A percentile compares a stretch with the other conserved stretches of the same genome.
These are phyloP conservation scores for Flaveria floridana DNA, from an alignment of 140 eudicot species.

Conservation along the genomic window DNA sequence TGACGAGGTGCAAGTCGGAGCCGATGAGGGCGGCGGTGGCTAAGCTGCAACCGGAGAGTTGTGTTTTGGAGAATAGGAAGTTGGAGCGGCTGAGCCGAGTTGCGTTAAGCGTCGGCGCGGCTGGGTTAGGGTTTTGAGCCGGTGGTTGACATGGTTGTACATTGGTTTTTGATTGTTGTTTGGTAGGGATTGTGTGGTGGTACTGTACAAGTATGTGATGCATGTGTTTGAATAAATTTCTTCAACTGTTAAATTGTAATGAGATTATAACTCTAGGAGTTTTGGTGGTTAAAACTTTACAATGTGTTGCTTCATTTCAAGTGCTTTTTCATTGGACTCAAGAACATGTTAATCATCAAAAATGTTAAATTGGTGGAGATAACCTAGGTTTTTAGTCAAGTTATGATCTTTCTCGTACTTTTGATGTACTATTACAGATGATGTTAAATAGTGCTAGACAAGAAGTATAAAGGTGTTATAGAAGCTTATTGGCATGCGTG, in stretches of 20 bases:
- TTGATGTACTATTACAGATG: too few relatives aligned
- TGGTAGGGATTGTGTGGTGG: neutral
- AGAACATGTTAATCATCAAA: too few relatives aligned
- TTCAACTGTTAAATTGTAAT: neutral
- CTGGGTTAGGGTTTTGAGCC: slow-evolving; percentile 14
- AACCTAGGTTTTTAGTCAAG: too few relatives aligned
- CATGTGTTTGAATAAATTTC: neutral
- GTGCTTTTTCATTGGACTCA: too few relatives aligned
- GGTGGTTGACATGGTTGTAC: neutral
- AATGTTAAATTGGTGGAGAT: too few relatives aligned
- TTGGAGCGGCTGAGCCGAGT: slow-evolving; percentile 13
- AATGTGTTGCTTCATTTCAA: too few relatives aligned
- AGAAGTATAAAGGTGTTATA: too few relatives aligned
- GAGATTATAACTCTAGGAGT: neutral
- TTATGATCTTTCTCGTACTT: too few relatives aligned
- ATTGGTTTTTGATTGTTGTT: neutral
- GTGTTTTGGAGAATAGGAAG: slow-evolving; percentile 14
- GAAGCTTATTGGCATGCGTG: too few relatives aligned
- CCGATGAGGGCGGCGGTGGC: slow-evolving; percentile 40
- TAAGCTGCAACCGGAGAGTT: slow-evolving; percentile 30
- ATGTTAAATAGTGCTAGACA: too few relatives aligned
- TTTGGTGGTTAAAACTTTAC: too few relatives aligned
- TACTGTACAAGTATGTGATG: slow-evolving; percentile 5
- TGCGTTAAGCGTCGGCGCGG: neutral
- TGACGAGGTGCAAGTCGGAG: slow-evolving; percentile 64